phyloP scores from a whole-genome alignment of 2,329 filamentous ascomycete species.

The Stagonosporopsis cucurbitacearum region DNA sequence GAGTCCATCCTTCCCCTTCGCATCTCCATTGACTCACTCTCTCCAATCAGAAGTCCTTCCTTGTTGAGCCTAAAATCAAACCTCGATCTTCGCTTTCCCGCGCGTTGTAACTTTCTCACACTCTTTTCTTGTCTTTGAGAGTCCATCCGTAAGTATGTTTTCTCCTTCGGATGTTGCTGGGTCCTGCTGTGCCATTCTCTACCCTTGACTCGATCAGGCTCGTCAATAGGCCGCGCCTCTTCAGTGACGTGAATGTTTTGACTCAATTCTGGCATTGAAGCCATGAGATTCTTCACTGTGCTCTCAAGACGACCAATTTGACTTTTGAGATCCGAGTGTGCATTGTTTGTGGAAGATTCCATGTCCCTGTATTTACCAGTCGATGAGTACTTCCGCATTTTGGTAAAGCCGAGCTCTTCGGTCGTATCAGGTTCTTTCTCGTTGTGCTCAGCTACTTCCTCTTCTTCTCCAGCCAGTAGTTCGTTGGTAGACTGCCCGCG shows the following conservation, averaged over 20 bases:
- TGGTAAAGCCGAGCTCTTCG: not conserved
- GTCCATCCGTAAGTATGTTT: not conserved
- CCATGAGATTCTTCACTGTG: too few relatives aligned
- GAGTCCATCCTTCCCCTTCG: not conserved
- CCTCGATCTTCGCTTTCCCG: not conserved
- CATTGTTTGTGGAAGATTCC: not conserved
- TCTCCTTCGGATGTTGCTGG: conserved; percentile 1
- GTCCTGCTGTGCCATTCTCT: conserved; percentile 12
- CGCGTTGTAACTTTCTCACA: not conserved
- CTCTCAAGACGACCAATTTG: not conserved
- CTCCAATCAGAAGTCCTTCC: not conserved
- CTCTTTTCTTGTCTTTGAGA: not conserved
- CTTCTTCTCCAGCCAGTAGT: conserved; percentile 14
- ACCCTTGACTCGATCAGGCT: not conserved
- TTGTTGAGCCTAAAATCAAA: not conserved
- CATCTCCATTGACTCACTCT: not conserved
- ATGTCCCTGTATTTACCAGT: not conserved
- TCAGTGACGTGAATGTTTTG: not conserved
- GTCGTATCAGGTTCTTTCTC: not conserved
- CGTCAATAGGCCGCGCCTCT: not conserved
- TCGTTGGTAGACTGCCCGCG: conserved; percentile 14
- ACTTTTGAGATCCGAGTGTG: not conserved
- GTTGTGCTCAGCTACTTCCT: not conserved
- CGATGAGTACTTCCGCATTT: conserved; percentile 1
- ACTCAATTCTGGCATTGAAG: not conserved